Evolutionary conservation across 2,329 filamentous ascomycete species (phyloP).

Genomic region (Piedraia hortae): DNA sequence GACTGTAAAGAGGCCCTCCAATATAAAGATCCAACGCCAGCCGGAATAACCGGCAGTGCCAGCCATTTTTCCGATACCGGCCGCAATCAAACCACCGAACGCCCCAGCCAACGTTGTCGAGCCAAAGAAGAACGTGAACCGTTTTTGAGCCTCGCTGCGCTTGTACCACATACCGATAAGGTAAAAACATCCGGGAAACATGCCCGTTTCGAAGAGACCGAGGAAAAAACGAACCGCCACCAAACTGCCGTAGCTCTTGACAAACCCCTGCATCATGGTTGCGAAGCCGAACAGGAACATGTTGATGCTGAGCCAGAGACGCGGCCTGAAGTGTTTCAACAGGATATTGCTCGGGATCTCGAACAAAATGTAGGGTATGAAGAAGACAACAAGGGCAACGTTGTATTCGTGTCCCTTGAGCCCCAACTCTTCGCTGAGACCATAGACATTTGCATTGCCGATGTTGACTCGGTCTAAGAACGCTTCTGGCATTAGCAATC

Average conservation of each 20-base stretch:
- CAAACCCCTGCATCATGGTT: constrained; percentile 49
- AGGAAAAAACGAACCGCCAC: constrained; percentile 63
- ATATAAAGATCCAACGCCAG: constrained; percentile 65
- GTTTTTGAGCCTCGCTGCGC: constrained; percentile 62
- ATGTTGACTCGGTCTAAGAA: constrained; percentile 21
- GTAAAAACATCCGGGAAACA: constrained; percentile 35
- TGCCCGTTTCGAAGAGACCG: constrained; percentile 27
- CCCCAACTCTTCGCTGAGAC: constrained; percentile 19
- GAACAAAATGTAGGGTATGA: constrained; percentile 23
- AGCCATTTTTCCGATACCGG: constrained; percentile 74
- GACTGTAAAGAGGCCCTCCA: constrained; percentile 26
- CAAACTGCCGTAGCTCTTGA: constrained; percentile 49
- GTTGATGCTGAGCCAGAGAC: constrained; percentile 30
- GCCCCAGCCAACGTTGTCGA: constrained; percentile 54
- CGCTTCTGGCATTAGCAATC: constrained; percentile 2
- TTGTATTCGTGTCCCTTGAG: constrained; percentile 21
- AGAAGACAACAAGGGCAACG: constrained; percentile 25
- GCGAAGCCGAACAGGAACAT: constrained; percentile 65
- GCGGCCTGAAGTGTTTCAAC: constrained; percentile 24
- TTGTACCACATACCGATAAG: constrained; percentile 58
- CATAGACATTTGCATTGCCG: constrained; percentile 24
- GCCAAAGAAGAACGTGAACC: constrained; percentile 84
- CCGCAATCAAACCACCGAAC: constrained; percentile 65
- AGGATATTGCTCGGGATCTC: constrained; percentile 26
- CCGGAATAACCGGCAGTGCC: constrained; percentile 36